phyloP scores from a whole-genome alignment of 768 basidiomycete species.

The Suillus weaverae region DNA sequence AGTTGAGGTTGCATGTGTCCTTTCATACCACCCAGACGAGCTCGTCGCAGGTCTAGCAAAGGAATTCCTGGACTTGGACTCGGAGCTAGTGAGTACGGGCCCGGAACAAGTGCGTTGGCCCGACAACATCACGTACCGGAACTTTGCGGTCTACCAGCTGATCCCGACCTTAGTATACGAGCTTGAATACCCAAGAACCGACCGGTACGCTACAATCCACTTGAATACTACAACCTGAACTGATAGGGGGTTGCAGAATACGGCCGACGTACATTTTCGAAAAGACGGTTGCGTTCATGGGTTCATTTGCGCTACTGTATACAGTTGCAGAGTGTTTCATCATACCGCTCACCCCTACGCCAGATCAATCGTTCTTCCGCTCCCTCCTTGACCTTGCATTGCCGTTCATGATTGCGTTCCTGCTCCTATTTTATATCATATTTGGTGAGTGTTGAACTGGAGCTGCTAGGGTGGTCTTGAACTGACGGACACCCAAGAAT shows the following conservation, averaged over 20 bases:
- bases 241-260: conserved; percentile 21
- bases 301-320: conserved; percentile 92
- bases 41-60: conserved; percentile 68
- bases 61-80: conserved; percentile 73
- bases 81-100: conserved; percentile 75
- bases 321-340: conserved; percentile 95
- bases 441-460: conserved; percentile 51
- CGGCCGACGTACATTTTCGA: conserved; percentile 56
- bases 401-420: conserved; percentile 92
- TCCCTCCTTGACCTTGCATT: conserved; percentile 83
- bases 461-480: neutral
- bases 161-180: conserved; percentile 95
- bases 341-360: conserved; percentile 72
- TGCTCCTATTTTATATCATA: conserved; percentile 83
- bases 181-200: conserved; percentile 92
- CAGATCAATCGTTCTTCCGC: conserved; percentile 69
- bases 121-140: conserved; percentile 75
- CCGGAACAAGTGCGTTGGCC: conserved; percentile 74
- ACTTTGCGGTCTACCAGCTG: conserved; percentile 84
- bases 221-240: neutral
- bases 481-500: conserved; percentile 52
- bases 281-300: conserved; percentile 83
- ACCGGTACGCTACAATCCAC: conserved; percentile 48
- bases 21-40: conserved; percentile 66
- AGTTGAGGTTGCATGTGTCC: conserved; percentile 35